Conservation (phyloP, 176 grass and related monocot species). For the Raddia guianensis region DNA sequence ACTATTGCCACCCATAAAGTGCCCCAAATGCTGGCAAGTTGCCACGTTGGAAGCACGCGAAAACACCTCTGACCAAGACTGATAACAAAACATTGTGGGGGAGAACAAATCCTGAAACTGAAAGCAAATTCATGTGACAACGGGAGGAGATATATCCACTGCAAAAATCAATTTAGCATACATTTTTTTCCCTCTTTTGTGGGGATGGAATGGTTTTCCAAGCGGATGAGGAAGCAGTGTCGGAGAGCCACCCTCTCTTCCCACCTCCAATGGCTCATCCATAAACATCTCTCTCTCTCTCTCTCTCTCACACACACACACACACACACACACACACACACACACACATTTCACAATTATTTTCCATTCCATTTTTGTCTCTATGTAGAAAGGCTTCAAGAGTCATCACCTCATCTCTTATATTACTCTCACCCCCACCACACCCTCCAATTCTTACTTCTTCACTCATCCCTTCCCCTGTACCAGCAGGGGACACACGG, state of each 20-base stretch:
- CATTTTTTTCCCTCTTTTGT: not conserved
- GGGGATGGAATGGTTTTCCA: slow-evolving; percentile 15
- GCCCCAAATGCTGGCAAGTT: not conserved
- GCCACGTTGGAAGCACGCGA: slow-evolving; percentile 18
- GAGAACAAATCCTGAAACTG: not conserved
- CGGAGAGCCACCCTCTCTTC: slow-evolving; percentile 55
- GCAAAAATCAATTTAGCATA: not conserved
- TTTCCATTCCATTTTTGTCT: slow-evolving; percentile 50
- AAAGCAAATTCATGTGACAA: slow-evolving; percentile 27
- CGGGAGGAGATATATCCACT: slow-evolving; percentile 38
- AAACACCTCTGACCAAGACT: not conserved
- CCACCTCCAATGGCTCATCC: slow-evolving; percentile 67
- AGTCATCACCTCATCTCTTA: slow-evolving; percentile 43
- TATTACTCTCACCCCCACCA: slow-evolving; percentile 38
- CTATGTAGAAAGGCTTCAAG: slow-evolving; percentile 26
- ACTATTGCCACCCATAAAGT: not conserved
- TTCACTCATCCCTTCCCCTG: slow-evolving; percentile 23
- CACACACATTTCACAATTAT: slow-evolving; percentile 33
- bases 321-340: too few species aligned
- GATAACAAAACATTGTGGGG: slow-evolving; percentile 9
- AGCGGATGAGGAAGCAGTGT: slow-evolving; percentile 78
- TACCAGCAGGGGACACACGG: slow-evolving; percentile 34
- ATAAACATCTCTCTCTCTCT: not conserved
- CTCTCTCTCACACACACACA: too few species aligned
- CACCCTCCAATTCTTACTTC: slow-evolving; percentile 42